phyloP scores from a whole-genome alignment of 164 flowering plant species.

The Pachysandra terminalis region DNA sequence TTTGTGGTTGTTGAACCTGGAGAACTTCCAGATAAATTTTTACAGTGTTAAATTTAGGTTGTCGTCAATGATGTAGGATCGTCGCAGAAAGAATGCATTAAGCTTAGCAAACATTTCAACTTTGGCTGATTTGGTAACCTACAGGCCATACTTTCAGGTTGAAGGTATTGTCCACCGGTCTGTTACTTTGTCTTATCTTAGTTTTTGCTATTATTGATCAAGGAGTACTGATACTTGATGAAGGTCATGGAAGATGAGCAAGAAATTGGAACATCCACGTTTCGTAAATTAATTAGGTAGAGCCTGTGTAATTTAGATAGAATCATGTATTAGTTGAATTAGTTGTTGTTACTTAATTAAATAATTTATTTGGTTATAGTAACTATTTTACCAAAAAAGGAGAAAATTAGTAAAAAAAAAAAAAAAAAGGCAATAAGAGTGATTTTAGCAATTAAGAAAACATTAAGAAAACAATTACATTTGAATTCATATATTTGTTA shows the following conservation, averaged over 20 bases:
- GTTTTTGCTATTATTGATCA: background rate
- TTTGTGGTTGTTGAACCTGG: constrained; percentile 99
- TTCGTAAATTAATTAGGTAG: no score
- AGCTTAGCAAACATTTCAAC: constrained; percentile 53
- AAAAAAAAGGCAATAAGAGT: no score
- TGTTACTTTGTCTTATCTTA: background rate
- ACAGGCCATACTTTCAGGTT: constrained; percentile 73
- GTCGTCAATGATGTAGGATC: constrained; percentile 39
- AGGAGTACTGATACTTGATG: constrained; percentile 6
- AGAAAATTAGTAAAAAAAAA: no score
- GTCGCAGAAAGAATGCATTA: constrained; percentile 49
- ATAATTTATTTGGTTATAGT: no score
- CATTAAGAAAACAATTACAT: no score
- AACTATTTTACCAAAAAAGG: no score
- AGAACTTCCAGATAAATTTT: constrained; percentile 86
- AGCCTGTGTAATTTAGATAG: no score
- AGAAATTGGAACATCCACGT: constrained; percentile 94
- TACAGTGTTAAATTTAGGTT: constrained; percentile 77
- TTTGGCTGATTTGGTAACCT: constrained; percentile 72
- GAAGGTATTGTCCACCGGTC: constrained; percentile 83
- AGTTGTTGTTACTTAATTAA: no score
- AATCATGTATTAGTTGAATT: no score
- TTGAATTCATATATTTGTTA: no score
- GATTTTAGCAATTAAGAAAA: no score
- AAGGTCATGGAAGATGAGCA: constrained; percentile 99